Base-by-base conservation (phyloP, 441 rosid species). In the Bocquillonia castaneifolia region DNA sequence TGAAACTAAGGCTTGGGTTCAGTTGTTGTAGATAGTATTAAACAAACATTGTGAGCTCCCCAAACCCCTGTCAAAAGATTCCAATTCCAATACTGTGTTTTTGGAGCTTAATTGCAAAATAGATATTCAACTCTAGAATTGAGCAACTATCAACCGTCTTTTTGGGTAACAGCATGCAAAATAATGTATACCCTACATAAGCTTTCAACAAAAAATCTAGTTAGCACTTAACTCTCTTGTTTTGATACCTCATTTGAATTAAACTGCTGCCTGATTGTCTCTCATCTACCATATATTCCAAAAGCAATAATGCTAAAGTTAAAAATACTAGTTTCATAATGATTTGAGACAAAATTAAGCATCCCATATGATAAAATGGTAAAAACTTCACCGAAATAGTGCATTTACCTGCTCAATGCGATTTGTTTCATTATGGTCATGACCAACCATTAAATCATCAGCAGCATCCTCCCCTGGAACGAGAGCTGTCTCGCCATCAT, bases 391-490 rank as follows among this genome's bases (percentile, higher is more conserved):
- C 6, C 59, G 68, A 59, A 72, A 39, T 36, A 25, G 66, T 63
- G 67, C 12, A 73, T 78, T 65, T 65, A 88, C 97, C 92, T 85
- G 84, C 71, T 77, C 81, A 51, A 61, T 40, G 39, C 29, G 71
- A 66, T 72, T 74, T 26, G 34, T 68, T 73, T 71, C 79, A 64
- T 20, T 71, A 62, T 68, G 67, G 42, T 75, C 78, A 53, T 78
- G 83, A 71, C 67, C 78, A 22, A 76, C 62, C 37, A 63, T 76
- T 23, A 36, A 42, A 36, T 86, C 88, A 66, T 87, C 97, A 63
- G 69, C 69, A 26, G 78, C 82, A 72, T 84, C 90, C 34, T 69
- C 85, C 62, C 98, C 88, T 0, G 94, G 98, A 67, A 88, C 59
- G 70, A 91, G 65, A 78, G 87, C 74, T 37, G 66, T 66, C 72